Evolutionary conservation across 495 filamentous ascomycete species (phyloP), one percentile per base, ranked within the genome.

Genomic region (Pseudevernia furfuracea): DNA sequence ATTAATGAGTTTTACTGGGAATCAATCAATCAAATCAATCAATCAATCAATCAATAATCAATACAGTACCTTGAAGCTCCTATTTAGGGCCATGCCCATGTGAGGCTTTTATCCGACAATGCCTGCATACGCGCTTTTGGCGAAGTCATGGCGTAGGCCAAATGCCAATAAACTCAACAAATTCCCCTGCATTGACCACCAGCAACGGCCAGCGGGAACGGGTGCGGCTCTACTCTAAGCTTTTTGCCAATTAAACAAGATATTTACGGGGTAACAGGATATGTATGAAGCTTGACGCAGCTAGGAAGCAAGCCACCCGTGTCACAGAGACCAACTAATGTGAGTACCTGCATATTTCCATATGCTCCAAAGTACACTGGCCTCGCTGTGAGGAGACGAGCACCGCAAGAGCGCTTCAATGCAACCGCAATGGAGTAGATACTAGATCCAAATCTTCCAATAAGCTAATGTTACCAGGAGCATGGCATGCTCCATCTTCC

Each of bases 371-470:
- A 21, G 15, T 7, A 34, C 30, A 34, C 28, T 32, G 17, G 52
- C 52, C 15, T 55, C 30, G 34, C 4, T 34, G 15, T 21, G 30
- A 55, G 28, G 52, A 34, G 30, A 21, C 36, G 52, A 55, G 52
- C 30, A 55, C 52, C 52, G 52, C 52, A 30, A 55, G 52, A 55
- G 52, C 52, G 52, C 52, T 55, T 55, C 15, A 34, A 55, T 55
- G 52, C 52, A 34, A 34, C 15, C 21, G 11, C 14, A 34, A 9
- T 19, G 19, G 28, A 9, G 25, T 30, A 34, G 4, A n/a, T n/a
- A n/a, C 34, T 34, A 36, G 6, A 34, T 30, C 11, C 15, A 34
- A 34, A 34, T 34, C 30, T 21, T 34, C 30, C 21, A 3, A 55
- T 34, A 3, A 55, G 52, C 52, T 55, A 34, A 55, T 21, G 30